Base-by-base conservation (phyloP, 805 yeast genomes). In the Wickerhamiella nectarea region DNA sequence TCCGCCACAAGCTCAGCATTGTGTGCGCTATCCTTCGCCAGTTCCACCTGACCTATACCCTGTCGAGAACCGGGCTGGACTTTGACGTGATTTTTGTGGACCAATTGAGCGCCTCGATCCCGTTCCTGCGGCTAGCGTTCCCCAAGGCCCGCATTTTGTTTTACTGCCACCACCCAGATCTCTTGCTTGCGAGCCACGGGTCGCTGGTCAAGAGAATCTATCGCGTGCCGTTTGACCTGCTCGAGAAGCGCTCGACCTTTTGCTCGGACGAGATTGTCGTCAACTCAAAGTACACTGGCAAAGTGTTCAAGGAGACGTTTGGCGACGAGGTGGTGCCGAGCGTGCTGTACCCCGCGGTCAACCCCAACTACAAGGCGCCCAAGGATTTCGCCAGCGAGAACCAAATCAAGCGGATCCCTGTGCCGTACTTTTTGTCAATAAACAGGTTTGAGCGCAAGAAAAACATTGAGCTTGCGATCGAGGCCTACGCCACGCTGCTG, bases 141-240 rank as follows among this genome's bases (percentile, higher is more conserved):
- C 54, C 56, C 28, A 38, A 48, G 9, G 59, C 80, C 1, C 73
- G 74, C 41, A 70, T 82, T 3, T 62, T 91, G 41, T 91, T 89
- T 57, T 91, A 91, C 61, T 87, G 98, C 56, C 99, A 91, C 65
- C 89, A 89, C 60, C 98, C 99, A 0, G 99, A 91, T 60, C 80
- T 80, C 56, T 66, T 80, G 39, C 64, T 89, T 35, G 79, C 95
- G 0, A 64, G 66, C 15, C 78, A 78, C 43, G 65, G 70, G 2
- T 65, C 78, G 2, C 21, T 69, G 1, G 21, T 80, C 7, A 78
- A 85, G 53, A 65, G 62, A 47, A 40, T 81, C 0, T 91, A 91
- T 61, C 68, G 99, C 49, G 42, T 71, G 3, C 91, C 95, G 1
- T 89, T 91, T 60, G 95, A 91, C 60, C 51, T 64, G n/a, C 62